A percentile compares a stretch with the other conserved stretches of the same genome.
Conservation (phyloP, 129 eudicot genomes). For the Lonicera japonica region DNA sequence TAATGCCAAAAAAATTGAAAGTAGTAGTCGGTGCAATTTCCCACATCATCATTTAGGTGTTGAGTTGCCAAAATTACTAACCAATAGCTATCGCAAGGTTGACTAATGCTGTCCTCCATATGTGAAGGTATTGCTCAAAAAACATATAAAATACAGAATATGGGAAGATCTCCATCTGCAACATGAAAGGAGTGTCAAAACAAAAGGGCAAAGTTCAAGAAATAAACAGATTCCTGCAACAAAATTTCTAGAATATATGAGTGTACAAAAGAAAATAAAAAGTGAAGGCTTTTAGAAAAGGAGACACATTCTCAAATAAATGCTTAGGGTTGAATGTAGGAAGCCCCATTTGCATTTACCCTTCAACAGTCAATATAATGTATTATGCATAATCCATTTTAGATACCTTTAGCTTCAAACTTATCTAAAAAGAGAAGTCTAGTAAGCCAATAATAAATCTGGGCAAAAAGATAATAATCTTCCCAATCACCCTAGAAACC, state of each 20-base stretch:
- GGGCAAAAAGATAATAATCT: too few relatives aligned
- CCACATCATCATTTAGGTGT: neutral
- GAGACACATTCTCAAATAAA: neutral
- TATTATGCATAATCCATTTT: too few relatives aligned
- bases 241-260: neutral
- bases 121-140: constrained; percentile 95
- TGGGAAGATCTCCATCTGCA: constrained; percentile 92
- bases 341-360: neutral
- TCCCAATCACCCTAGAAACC: too few relatives aligned
- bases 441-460: too few relatives aligned
- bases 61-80: constrained; percentile 35
- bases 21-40: neutral
- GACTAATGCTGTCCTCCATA: constrained; percentile 92
- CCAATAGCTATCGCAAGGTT: constrained; percentile 89
- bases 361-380: too few relatives aligned
- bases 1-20: neutral
- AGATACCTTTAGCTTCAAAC: too few relatives aligned
- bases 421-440: too few relatives aligned
- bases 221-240: neutral
- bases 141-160: constrained; percentile 92
- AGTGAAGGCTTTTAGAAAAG: neutral
- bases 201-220: constrained; percentile 4
- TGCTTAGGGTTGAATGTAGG: neutral
- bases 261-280: neutral
- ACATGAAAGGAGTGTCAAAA: constrained; percentile 8